Percentiles rank a stretch among this genome's conserved stretches.
Evolutionary conservation across 208 protist genomes (phyloP).

Genomic region (Crithidia bombi): DNA sequence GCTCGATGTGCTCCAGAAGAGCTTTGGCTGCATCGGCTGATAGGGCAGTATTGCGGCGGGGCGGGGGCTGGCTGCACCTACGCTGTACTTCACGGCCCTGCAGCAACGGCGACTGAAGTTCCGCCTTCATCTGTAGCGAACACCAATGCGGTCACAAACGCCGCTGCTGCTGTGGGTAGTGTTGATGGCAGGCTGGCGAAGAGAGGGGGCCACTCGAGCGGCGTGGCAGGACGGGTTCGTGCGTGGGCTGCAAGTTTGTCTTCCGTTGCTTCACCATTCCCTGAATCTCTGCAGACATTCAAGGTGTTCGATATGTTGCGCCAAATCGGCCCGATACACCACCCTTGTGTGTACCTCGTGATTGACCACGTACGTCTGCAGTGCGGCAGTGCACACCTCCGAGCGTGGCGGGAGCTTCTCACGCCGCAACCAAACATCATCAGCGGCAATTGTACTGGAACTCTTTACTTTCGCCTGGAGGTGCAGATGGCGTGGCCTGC

Average conservation of each 20-base stretch:
- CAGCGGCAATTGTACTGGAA: background rate
- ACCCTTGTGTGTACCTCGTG: conserved; percentile 23
- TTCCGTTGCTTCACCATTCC: background rate
- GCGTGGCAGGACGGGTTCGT: background rate
- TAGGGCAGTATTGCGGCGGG: conserved; percentile 22
- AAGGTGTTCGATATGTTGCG: background rate
- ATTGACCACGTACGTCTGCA: conserved; percentile 11
- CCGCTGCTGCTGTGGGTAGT: background rate
- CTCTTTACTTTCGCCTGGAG: conserved; percentile 18
- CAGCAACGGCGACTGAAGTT: background rate
- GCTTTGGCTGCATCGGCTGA: conserved; percentile 5
- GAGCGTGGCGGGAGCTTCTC: conserved; percentile 6
- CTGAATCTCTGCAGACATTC: background rate
- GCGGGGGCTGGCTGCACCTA: conserved; percentile 11
- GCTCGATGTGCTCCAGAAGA: background rate
- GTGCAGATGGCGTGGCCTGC: conserved; percentile 25
- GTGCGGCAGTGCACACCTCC: conserved; percentile 3
- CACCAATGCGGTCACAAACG: background rate
- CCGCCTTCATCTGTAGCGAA: background rate
- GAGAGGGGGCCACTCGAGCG: background rate
- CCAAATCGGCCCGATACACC: background rate
- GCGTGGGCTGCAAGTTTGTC: background rate
- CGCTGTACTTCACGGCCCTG: conserved; percentile 3
- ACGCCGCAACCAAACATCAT: background rate
- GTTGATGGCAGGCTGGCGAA: background rate